phyloP scores from a whole-genome alignment of 2,329 filamentous ascomycete species.

The Davidsoniella australis region DNA sequence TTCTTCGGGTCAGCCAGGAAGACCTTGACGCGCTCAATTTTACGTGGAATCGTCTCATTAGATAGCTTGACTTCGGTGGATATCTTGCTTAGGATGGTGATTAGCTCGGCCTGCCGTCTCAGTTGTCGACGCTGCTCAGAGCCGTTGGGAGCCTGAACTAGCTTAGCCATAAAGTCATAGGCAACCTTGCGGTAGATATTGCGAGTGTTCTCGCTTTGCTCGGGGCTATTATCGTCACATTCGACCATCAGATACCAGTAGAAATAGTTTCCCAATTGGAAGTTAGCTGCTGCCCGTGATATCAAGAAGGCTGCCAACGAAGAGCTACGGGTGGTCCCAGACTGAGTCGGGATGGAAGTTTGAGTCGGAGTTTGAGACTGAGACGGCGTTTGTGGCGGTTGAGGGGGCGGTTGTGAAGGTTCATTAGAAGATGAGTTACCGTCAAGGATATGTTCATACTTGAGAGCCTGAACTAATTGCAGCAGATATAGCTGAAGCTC shows the following conservation, averaged over 20 bases:
- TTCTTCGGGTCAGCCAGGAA: conserved; percentile 80
- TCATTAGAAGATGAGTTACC: too few relatives aligned
- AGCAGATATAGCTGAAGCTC: conserved; percentile 82
- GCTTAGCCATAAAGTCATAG: conserved; percentile 85
- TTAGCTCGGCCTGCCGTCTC: conserved; percentile 73
- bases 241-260: conserved; percentile 99
- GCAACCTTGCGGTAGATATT: conserved; percentile 85
- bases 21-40: conserved; percentile 70
- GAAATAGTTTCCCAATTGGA: conserved; percentile 83
- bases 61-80: conserved; percentile 75
- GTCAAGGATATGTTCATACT: conserved; percentile 62
- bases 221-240: conserved; percentile 67
- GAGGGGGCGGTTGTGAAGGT: conserved; percentile 17
- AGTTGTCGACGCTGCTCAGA: conserved; percentile 58
- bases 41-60: conserved; percentile 58
- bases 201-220: conserved; percentile 57
- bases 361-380: conserved; percentile 39
- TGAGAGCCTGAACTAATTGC: conserved; percentile 88
- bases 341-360: conserved; percentile 37
- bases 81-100: conserved; percentile 73
- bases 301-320: conserved; percentile 84
- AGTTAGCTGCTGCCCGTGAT: conserved; percentile 69
- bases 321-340: conserved; percentile 41
- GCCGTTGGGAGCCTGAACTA: conserved; percentile 56
- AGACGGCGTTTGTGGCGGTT: conserved; percentile 17